Base-by-base conservation (phyloP, 176 grass and related monocot genomes). In the Raddia guianensis region DNA sequence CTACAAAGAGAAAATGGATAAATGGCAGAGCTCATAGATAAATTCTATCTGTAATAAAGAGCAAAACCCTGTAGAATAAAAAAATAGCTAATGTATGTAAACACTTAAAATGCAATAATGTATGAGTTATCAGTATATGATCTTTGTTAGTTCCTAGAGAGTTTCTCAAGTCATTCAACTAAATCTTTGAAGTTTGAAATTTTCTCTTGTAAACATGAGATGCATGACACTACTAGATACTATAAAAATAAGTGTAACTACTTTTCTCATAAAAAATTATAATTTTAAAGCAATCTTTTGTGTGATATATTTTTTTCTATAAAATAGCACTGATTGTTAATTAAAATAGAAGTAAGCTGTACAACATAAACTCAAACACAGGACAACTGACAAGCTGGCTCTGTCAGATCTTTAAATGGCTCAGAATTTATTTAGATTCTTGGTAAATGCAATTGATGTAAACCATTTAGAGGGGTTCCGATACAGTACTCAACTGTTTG, bases 401-500 rank as follows among this genome's bases (percentile, higher is more conserved):
- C 8, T 1, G 35, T 66, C 79, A 32, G 46, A 56, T 5, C 50
- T 79, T 61, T 45, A 66, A 66, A 79, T 20, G 67, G 58, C 49
- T 50, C 33, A 21, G 14, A 19, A 51, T 53, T 71, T 78, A 74
- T 68, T 73, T 68, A 33, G 12, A 51, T 68, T 64, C 5, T 57
- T 64, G 18, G 15, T 35, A 14, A 7, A 76, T 70, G 67, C 72
- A 70, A 76, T 47, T 9, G 69, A 33, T 44, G 8, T 18, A 78
- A 54, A 70, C 54, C 46, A 35, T 60, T 12, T 32, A 43, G 50
- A 68, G 52, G 77, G 15, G 42, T 59, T 75, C 58, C 72, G 70
- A 37, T 64, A 76, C 15, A 85, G 70, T 72, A 61, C 55, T 77
- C 59, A 66, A 76, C 42, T 85, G 16, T 81, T 81, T 79, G 49